Conservation (phyloP, 2,329 filamentous ascomycete genomes). For the Chaetomiaceae sp. region DNA sequence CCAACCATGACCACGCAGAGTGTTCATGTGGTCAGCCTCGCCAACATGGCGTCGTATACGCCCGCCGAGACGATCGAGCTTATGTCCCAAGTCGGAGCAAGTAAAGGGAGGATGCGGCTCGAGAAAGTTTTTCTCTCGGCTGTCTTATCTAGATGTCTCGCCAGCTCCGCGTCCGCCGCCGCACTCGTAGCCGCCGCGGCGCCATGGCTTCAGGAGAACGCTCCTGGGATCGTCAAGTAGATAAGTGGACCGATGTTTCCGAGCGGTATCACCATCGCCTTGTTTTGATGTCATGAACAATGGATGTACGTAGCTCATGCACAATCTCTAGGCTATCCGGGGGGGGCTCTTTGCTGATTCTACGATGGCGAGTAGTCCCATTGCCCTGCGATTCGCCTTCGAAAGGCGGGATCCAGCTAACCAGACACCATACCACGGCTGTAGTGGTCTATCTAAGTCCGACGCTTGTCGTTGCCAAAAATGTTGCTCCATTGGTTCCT, state of each 20-base stretch:
- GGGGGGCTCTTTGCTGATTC: neutral
- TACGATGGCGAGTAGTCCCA: neutral
- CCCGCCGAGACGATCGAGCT: conserved; percentile 48
- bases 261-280: too few relatives aligned
- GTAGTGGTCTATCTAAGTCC: conserved; percentile 21
- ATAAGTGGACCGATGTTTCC: conserved; percentile 45
- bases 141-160: conserved; percentile 47
- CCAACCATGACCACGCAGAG: conserved; percentile 2
- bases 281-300: too few relatives aligned
- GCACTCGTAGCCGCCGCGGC: conserved; percentile 42
- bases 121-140: conserved; percentile 50
- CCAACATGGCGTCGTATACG: conserved; percentile 35
- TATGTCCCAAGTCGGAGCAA: conserved; percentile 44
- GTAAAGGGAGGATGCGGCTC: conserved; percentile 49
- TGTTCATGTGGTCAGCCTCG: conserved; percentile 8
- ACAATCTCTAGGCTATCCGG: neutral
- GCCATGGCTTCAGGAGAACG: conserved; percentile 47
- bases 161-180: conserved; percentile 48
- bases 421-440: conserved; percentile 21
- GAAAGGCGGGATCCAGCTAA: too few relatives aligned
- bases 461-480: conserved; percentile 19
- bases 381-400: neutral
- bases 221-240: conserved; percentile 43
- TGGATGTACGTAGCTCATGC: conserved; percentile 26
- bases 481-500: conserved; percentile 37